Percentiles rank a stretch among this genome's conserved stretches.
Conservation (phyloP, 768 basidiomycete species). For the Leccinum variicolor region DNA sequence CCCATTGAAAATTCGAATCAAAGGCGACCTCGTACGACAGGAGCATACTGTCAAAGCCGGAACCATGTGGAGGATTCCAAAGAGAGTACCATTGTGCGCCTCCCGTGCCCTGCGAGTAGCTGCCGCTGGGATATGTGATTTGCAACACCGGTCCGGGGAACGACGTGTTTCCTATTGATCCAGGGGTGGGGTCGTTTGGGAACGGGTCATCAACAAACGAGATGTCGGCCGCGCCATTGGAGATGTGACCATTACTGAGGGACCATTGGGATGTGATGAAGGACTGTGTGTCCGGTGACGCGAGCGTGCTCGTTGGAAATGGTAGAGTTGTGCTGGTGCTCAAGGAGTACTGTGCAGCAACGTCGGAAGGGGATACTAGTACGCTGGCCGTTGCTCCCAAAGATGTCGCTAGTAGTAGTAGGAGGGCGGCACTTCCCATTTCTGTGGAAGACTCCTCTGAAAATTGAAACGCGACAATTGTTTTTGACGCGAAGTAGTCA, state of each 20-base stretch:
- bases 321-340: slow-evolving; percentile 60
- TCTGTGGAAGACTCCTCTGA: not conserved
- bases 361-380: slow-evolving; percentile 12
- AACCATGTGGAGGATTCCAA: slow-evolving; percentile 61
- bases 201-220: slow-evolving; percentile 69
- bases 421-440: not conserved
- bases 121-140: slow-evolving; percentile 61
- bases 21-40: slow-evolving; percentile 76
- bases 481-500: slow-evolving; percentile 1
- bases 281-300: slow-evolving; percentile 45
- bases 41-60: slow-evolving; percentile 63
- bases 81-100: slow-evolving; percentile 67
- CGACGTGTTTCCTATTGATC: slow-evolving; percentile 25
- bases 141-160: slow-evolving; percentile 40
- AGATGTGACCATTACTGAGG: slow-evolving; percentile 56
- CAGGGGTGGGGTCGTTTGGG: slow-evolving; percentile 44
- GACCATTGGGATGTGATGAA: slow-evolving; percentile 58
- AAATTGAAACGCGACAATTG: not conserved
- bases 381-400: not conserved
- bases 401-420: not conserved
- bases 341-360: slow-evolving; percentile 53
- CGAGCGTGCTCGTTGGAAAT: slow-evolving; percentile 60
- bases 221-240: slow-evolving; percentile 53
- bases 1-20: slow-evolving; percentile 61
- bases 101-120: slow-evolving; percentile 56